phyloP scores from a whole-genome alignment of 2,329 filamentous ascomycete genomes.

The Trichoderma oligosporum region DNA sequence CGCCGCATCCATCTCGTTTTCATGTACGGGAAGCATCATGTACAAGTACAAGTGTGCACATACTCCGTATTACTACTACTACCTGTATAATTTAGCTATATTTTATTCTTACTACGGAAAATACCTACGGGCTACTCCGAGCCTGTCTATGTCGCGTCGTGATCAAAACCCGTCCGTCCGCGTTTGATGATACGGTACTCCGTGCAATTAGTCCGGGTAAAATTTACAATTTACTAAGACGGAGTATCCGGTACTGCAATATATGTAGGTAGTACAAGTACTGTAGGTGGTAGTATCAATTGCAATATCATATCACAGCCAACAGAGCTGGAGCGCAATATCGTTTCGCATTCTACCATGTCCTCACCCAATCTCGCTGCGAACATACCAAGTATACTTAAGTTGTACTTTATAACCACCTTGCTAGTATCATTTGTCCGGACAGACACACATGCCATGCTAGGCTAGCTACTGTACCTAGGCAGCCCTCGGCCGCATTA shows the following conservation, averaged over 20 bases:
- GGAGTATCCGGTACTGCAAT: too few relatives aligned
- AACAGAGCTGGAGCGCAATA: not conserved
- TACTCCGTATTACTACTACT: not conserved
- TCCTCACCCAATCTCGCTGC: not conserved
- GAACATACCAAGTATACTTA: not conserved
- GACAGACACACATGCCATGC: constrained; percentile 26
- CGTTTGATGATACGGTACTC: constrained; percentile 7
- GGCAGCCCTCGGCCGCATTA: constrained; percentile 21
- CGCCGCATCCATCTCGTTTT: not conserved
- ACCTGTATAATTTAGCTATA: not conserved
- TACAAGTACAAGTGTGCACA: not conserved
- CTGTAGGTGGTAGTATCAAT: too few relatives aligned
- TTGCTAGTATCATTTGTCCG: not conserved
- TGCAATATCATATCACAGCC: not conserved
- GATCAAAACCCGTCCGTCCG: not conserved
- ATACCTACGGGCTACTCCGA: not conserved
- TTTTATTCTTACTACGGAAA: not conserved
- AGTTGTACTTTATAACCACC: not conserved
- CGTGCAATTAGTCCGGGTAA: too few relatives aligned
- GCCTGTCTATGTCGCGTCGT: not conserved
- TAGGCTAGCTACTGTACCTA: not conserved
- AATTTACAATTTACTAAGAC: too few relatives aligned
- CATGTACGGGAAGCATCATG: not conserved
- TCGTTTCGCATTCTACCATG: not conserved
- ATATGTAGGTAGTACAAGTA: too few relatives aligned